Conservation (phyloP, 148 eudicot species). For the Beta vulgaris region DNA sequence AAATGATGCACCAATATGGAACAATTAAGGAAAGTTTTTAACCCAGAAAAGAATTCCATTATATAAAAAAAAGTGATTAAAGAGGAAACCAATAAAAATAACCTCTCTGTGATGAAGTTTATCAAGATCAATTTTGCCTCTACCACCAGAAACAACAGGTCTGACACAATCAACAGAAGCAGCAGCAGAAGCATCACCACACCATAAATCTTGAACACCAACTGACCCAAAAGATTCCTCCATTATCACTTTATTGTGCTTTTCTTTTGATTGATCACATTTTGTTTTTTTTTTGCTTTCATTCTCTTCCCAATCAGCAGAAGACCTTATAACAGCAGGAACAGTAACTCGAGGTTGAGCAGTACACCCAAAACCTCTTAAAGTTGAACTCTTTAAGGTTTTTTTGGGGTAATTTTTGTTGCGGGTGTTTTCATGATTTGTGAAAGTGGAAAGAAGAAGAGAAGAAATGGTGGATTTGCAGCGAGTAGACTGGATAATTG, state of each 20-base stretch:
- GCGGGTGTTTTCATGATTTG: not conserved
- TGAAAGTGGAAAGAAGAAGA: slow-evolving; percentile 39
- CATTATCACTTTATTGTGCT: too few species aligned
- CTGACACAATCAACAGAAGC: slow-evolving; percentile 64
- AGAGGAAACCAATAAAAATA: too few species aligned
- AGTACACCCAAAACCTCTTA: slow-evolving; percentile 77
- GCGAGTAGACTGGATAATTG: slow-evolving; percentile 43
- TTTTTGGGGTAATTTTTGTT: slow-evolving; percentile 38
- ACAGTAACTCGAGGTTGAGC: slow-evolving; percentile 66
- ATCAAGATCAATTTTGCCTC: slow-evolving; percentile 54
- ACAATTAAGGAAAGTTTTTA: not conserved
- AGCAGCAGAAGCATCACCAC: slow-evolving; percentile 77
- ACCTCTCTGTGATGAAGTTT: slow-evolving; percentile 57
- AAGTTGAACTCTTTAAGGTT: slow-evolving; percentile 36
- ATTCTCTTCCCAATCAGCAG: slow-evolving; percentile 64
- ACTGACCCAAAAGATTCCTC: too few species aligned
- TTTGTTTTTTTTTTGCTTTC: slow-evolving; percentile 1
- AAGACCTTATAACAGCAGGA: slow-evolving; percentile 60
- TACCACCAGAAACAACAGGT: slow-evolving; percentile 25
- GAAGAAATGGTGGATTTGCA: slow-evolving; percentile 60
- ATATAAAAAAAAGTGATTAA: not conserved
- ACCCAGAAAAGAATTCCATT: not conserved
- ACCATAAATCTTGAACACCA: slow-evolving; percentile 74
- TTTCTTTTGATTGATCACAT: too few species aligned
- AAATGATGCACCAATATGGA: not conserved